These are phyloP conservation scores for Viridothelium virens DNA, from an alignment of 495 filamentous ascomycete genomes.

Conservation along the genomic window DNA sequence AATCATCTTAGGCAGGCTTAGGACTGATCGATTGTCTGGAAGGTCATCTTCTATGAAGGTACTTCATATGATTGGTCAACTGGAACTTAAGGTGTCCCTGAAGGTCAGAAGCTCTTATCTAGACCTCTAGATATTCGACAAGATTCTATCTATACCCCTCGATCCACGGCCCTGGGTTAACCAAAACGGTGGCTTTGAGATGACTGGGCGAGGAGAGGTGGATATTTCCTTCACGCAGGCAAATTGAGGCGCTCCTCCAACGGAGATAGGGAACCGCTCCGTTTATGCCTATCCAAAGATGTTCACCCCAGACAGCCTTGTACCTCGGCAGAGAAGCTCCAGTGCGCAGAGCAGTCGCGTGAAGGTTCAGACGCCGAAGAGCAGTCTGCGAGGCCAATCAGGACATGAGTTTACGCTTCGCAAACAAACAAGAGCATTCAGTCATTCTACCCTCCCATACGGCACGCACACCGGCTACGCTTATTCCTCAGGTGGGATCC, in stretches of 20 bases:
- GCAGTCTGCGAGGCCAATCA: background rate
- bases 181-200: no score
- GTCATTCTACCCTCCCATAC: slow-evolving; percentile 4
- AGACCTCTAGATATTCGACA: background rate
- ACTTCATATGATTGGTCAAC: background rate
- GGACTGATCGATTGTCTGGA: background rate
- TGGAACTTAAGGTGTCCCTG: background rate
- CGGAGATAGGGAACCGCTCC: background rate
- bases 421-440: background rate
- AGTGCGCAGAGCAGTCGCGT: slow-evolving; percentile 1
- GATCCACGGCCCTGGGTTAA: no score
- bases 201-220: no score
- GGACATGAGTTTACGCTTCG: background rate
- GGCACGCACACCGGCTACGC: background rate
- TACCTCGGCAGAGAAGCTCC: background rate
- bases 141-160: background rate
- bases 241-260: background rate
- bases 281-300: background rate
- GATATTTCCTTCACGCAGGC: no score
- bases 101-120: background rate
- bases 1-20: background rate
- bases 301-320: background rate
- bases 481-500: no score
- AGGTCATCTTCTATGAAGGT: background rate
- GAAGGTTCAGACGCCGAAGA: background rate